Base-by-base conservation (phyloP, 345 rosid species). In the Arabidopsis suecica region DNA sequence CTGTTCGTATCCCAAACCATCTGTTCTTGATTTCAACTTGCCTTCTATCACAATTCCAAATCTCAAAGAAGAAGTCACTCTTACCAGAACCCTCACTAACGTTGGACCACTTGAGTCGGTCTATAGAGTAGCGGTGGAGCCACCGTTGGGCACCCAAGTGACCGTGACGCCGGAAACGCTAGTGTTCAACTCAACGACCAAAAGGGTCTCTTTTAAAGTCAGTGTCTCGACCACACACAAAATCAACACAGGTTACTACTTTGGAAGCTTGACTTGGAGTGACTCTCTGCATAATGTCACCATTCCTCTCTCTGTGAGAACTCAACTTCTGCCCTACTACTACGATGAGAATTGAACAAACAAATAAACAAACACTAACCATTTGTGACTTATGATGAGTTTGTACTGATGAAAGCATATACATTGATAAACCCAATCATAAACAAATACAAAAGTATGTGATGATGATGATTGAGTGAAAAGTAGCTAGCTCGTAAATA, bases 241-340 rank as follows among this genome's bases (percentile, higher is more conserved):
- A 58, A 64, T 73, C 45, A 78, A 80, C 45, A 65, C 85, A 6
- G 82, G 82, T 6, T 85, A 61, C 69, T 74, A 41, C 20, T 85
- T 85, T 67, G 80, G 86, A 5, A 79, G 86, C 80, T 56, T 84
- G 28, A 76, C 80, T 20, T 82, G 86, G 82, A 80, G 30, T 1
- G 74, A 78, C 51, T 69, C 75, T n/a, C 2, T 7, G 9, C 81
- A 73, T 25, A 41, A 18, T 22, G 85, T 84, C 25, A 62, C 50
- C 11, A 80, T 70, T 76, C 86, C 84, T 3, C 7, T 82, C 41
- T 81, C 83, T 9, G 84, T 76, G 2, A 81, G 78, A 55, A 78
- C 84, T 0, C 67, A 75, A 16, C 37, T 78, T 16, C 50, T 71
- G 9, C 49, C n/a, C 0, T 1, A 37, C 23, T 68, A 68, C 14